A percentile compares a stretch with the other conserved stretches of the same genome.
Conservation (phyloP, 148 eudicot genomes). For the Talinum fruticosum region DNA sequence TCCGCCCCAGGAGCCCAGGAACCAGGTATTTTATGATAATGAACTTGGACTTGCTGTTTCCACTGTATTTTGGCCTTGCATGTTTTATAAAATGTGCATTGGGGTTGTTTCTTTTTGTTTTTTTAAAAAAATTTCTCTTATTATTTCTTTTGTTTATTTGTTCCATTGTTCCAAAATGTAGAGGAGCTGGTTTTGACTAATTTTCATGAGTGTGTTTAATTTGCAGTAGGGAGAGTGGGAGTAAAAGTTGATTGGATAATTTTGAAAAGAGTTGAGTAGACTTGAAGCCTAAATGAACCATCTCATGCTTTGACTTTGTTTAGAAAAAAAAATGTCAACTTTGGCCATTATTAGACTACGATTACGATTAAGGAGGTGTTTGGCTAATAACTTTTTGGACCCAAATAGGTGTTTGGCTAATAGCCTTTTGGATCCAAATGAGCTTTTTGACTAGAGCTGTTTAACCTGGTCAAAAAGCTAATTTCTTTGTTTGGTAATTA, state of each 20-base stretch:
- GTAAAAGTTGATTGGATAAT: neutral
- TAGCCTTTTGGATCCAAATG: too few relatives aligned
- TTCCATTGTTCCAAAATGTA: neutral
- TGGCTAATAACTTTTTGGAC: too few relatives aligned
- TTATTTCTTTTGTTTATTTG: neutral
- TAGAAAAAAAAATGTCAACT: neutral
- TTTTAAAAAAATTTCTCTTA: neutral
- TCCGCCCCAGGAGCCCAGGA: neutral
- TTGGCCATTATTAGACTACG: neutral
- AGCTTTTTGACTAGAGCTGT: too few relatives aligned
- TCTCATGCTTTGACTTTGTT: neutral
- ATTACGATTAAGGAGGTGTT: too few relatives aligned
- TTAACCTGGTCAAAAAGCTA: too few relatives aligned
- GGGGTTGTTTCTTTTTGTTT: neutral
- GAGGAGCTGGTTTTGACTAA: neutral
- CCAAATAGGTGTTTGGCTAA: too few relatives aligned
- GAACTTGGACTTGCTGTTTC: neutral
- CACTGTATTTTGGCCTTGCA: conserved; percentile 14
- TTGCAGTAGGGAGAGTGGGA: neutral
- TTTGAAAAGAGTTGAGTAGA: neutral
- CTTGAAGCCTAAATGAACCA: neutral
- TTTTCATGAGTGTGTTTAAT: neutral
- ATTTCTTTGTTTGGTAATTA: too few relatives aligned
- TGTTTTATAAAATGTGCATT: conserved; percentile 9
- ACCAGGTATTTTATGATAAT: conserved; percentile 27